Percentiles rank a stretch among this genome's conserved stretches.
Evolutionary conservation across 257 asterid genomes (phyloP).

Genomic region (Sherardia arvensis): DNA sequence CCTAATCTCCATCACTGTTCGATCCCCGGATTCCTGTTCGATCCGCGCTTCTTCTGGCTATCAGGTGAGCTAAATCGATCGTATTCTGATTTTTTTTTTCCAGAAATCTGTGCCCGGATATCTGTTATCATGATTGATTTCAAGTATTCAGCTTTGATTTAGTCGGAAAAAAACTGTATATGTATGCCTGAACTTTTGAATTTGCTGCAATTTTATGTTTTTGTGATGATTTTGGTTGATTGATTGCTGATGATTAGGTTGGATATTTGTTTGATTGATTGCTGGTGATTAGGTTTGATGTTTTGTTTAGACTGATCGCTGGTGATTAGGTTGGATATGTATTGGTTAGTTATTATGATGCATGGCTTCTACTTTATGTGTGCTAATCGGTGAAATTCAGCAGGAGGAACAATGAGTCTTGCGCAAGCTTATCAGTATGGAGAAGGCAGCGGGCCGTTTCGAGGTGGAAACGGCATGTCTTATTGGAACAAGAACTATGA

Average conservation of each 20-base stretch:
- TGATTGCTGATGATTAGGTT: not conserved
- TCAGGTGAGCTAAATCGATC: slow-evolving; percentile 10
- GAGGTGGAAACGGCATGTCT: slow-evolving; percentile 28
- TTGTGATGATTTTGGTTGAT: not conserved
- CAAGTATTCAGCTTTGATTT: slow-evolving; percentile 5
- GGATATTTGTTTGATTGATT: not conserved
- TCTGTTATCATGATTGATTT: not conserved
- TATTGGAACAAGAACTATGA: slow-evolving; percentile 35
- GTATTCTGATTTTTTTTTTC: not conserved
- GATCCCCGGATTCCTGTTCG: not conserved
- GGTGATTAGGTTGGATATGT: not conserved
- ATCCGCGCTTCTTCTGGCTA: slow-evolving; percentile 1
- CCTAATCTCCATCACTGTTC: slow-evolving; percentile 3
- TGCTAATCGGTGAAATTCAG: slow-evolving; percentile 12
- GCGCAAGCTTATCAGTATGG: slow-evolving; percentile 35
- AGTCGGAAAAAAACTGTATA: not conserved
- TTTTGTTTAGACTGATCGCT: too few species aligned
- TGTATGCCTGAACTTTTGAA: too few species aligned
- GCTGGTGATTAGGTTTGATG: not conserved
- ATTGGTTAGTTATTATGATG: too few species aligned
- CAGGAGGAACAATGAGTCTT: slow-evolving; percentile 59
- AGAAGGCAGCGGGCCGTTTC: slow-evolving; percentile 34
- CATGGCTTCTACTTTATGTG: not conserved
- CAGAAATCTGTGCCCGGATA: not conserved
- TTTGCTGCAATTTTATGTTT: not conserved